Evolutionary conservation across 352 stramenopile genomes (phyloP).

Genomic region (Phytopythium kandeliae): DNA sequence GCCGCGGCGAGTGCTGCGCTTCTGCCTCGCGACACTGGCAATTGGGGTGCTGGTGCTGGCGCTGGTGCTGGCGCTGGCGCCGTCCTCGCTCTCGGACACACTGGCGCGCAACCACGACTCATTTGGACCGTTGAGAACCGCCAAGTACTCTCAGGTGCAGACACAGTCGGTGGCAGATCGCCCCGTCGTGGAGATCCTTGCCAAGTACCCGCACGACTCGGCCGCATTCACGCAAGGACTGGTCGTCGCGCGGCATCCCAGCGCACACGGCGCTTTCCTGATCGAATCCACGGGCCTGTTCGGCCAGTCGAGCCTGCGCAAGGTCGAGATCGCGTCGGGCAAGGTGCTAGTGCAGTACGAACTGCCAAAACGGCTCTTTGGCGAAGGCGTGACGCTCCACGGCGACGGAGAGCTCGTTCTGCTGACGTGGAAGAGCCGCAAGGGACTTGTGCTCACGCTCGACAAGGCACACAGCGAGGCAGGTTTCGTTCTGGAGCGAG

Average conservation of each 20-base stretch:
- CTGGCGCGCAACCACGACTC: constrained; percentile 1
- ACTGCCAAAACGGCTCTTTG: constrained; percentile 72
- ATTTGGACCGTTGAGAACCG: constrained; percentile 9
- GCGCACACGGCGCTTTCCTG: constrained; percentile 60
- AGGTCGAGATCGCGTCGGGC: constrained; percentile 84
- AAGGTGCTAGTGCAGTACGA: constrained; percentile 64
- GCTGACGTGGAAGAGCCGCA: constrained; percentile 89
- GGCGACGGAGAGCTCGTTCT: constrained; percentile 73
- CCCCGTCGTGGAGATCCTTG: constrained; percentile 53
- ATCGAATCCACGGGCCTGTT: constrained; percentile 91
- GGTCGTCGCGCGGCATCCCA: constrained; percentile 36
- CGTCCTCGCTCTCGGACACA: constrained; percentile 3
- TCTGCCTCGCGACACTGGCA: constrained; percentile 19
- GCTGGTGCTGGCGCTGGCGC: constrained; percentile 8
- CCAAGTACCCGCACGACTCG: constrained; percentile 72
- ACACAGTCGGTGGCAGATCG: constrained; percentile 6
- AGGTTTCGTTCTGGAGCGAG: constrained; percentile 33
- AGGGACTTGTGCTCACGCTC: constrained; percentile 86
- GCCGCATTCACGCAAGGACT: constrained; percentile 86
- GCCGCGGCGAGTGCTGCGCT: constrained; percentile 26
- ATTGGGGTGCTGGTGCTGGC: constrained; percentile 17
- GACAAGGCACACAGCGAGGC: constrained; percentile 9
- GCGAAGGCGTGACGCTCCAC: constrained; percentile 87
- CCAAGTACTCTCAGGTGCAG: constrained; percentile 11
- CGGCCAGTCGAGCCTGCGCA: constrained; percentile 80